phyloP scores from a whole-genome alignment of 352 stramenopile genomes.

The Phytophthora megakarya region DNA sequence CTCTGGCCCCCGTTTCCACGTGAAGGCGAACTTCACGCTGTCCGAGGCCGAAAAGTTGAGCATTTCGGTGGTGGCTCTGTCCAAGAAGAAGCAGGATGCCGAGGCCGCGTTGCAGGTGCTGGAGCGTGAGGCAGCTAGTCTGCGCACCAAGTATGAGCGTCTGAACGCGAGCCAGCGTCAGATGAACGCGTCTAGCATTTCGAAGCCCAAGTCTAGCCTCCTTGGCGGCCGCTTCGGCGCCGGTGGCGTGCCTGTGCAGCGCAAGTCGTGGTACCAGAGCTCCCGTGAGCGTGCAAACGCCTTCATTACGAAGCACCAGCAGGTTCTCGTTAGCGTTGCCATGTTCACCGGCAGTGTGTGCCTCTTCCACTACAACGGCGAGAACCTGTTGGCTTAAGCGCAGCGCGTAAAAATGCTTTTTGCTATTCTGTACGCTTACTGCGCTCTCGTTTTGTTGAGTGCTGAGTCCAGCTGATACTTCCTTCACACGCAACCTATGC shows the following conservation, averaged over 20 bases:
- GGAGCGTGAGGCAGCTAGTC: conserved; percentile 74
- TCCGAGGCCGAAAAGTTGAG: conserved; percentile 82
- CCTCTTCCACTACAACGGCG: conserved; percentile 84
- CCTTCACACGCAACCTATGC: conserved; percentile 9
- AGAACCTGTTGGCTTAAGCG: conserved; percentile 72
- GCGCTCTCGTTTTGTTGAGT: conserved; percentile 21
- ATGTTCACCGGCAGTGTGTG: conserved; percentile 78
- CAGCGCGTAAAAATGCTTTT: conserved; percentile 8
- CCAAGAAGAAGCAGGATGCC: conserved; percentile 83
- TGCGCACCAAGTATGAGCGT: conserved; percentile 84
- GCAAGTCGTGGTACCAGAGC: conserved; percentile 74
- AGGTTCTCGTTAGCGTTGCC: conserved; percentile 70
- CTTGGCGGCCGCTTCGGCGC: conserved; percentile 58
- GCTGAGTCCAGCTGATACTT: conserved; percentile 7
- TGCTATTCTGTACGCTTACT: conserved; percentile 20
- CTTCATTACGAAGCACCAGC: conserved; percentile 77
- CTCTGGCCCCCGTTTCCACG: conserved; percentile 60
- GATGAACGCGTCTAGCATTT: conserved; percentile 53
- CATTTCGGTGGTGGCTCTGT: conserved; percentile 69
- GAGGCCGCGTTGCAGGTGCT: conserved; percentile 64
- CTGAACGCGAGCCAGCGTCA: conserved; percentile 79
- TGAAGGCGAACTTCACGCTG: conserved; percentile 70
- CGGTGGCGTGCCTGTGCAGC: conserved; percentile 36
- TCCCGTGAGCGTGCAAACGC: conserved; percentile 60
- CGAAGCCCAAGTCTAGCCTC: conserved; percentile 65